Percentiles rank a stretch among this genome's conserved stretches.
These are phyloP conservation scores for Sicyos edulis DNA, from an alignment of 306 rosid genomes.

Conservation along the genomic window DNA sequence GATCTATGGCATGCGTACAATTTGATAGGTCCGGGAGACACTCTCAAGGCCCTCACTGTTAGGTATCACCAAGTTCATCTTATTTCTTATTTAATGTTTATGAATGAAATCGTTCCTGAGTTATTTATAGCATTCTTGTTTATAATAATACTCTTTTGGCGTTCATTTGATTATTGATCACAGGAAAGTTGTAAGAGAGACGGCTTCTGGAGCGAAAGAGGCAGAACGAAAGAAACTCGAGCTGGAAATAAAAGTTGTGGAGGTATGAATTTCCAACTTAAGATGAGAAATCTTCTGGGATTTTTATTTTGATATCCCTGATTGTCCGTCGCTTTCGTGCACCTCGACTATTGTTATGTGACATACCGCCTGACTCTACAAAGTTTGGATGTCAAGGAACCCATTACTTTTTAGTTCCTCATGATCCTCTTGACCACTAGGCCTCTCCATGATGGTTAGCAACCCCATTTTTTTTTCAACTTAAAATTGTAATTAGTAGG, in stretches of 20 bases:
- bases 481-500: too few relatives aligned
- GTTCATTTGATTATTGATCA: constrained; percentile 18
- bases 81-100: neutral
- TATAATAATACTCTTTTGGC: neutral
- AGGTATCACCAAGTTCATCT: constrained; percentile 36
- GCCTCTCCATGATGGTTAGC: too few relatives aligned
- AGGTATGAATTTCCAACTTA: constrained; percentile 39
- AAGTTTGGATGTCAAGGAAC: too few relatives aligned
- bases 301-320: too few relatives aligned
- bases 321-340: too few relatives aligned
- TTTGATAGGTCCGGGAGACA: constrained; percentile 79
- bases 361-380: too few relatives aligned
- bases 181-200: constrained; percentile 85
- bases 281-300: too few relatives aligned
- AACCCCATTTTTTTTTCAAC: too few relatives aligned
- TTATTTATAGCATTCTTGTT: neutral
- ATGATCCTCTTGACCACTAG: too few relatives aligned
- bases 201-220: constrained; percentile 76
- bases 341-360: too few relatives aligned
- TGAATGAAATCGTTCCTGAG: neutral
- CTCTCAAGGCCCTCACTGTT: constrained; percentile 74
- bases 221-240: constrained; percentile 79
- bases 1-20: constrained; percentile 88
- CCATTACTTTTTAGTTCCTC: too few relatives aligned
- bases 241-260: constrained; percentile 80